Conservation (phyloP, 2,329 filamentous ascomycete species). For the Aureobasidium pullulans region DNA sequence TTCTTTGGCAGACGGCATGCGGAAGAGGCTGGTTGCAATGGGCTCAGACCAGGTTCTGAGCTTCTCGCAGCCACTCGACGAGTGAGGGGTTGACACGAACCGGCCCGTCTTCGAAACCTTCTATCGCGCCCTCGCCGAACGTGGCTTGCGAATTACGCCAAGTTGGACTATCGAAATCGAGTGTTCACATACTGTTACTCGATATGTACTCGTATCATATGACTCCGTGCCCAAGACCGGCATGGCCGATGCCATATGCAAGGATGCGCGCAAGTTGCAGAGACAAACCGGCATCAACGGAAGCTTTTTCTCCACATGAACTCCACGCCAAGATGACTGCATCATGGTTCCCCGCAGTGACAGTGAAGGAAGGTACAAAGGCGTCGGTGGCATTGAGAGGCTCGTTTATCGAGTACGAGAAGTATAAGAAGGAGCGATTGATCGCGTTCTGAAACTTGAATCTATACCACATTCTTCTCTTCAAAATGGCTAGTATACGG, state of each 20-base stretch:
- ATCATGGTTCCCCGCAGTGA: neutral
- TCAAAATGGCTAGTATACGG: neutral
- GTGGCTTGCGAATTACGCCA: conserved; percentile 1
- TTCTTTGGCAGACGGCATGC: conserved; percentile 55
- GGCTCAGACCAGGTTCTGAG: conserved; percentile 57
- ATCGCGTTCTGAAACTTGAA: neutral
- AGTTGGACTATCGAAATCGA: neutral
- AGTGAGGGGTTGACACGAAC: conserved; percentile 6
- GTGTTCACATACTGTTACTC: neutral
- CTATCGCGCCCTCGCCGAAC: neutral
- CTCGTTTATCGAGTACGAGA: too few species aligned
- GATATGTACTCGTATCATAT: neutral
- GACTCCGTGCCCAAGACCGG: neutral
- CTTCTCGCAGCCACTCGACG: conserved; percentile 51
- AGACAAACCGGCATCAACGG: neutral
- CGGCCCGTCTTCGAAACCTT: neutral
- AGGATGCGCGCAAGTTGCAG: neutral
- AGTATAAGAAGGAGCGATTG: neutral
- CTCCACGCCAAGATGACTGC: neutral
- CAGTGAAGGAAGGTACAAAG: neutral
- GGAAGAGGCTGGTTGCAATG: conserved; percentile 53
- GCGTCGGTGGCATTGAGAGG: too few species aligned
- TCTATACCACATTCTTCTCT: neutral
- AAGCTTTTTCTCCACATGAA: neutral
- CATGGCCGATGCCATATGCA: neutral